Evolutionary conservation across 208 protist genomes (phyloP).

Genomic region (Leishmania major): DNA sequence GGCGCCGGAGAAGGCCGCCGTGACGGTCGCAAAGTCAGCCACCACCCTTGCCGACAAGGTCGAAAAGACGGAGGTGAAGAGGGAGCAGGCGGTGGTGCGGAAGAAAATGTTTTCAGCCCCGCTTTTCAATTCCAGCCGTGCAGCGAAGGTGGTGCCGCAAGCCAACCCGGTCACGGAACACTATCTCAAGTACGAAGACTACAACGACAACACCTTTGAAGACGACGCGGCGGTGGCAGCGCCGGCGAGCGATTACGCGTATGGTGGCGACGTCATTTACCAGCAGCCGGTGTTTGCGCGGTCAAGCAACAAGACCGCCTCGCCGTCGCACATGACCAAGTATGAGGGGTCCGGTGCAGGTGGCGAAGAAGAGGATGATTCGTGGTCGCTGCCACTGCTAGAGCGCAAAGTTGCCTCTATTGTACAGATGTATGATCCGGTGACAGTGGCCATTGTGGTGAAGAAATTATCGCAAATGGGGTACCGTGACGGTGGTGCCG

Average conservation of each 20-base stretch:
- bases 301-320: background rate
- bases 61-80: background rate
- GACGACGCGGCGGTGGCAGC: background rate
- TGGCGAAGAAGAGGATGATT: background rate
- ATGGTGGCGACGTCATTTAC: conserved; percentile 20
- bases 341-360: conserved; percentile 2
- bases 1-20: background rate
- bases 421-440: conserved; percentile 80
- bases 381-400: conserved; percentile 36
- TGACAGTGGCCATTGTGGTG: conserved; percentile 76
- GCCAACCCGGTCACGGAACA: conserved; percentile 4
- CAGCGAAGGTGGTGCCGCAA: background rate
- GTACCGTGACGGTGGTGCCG: conserved; percentile 44
- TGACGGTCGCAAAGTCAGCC: background rate
- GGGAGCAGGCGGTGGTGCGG: background rate
- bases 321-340: conserved; percentile 19
- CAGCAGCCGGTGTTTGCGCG: conserved; percentile 11
- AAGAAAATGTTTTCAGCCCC: background rate
- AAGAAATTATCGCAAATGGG: conserved; percentile 80
- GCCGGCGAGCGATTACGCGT: background rate
- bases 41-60: background rate
- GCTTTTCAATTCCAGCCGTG: background rate
- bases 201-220: conserved; percentile 12
- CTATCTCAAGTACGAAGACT: conserved; percentile 28
- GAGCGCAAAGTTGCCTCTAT: conserved; percentile 76